These are phyloP conservation scores for Hapsidospora chrysogenum DNA, from an alignment of 495 filamentous ascomycete genomes.

Conservation along the genomic window DNA sequence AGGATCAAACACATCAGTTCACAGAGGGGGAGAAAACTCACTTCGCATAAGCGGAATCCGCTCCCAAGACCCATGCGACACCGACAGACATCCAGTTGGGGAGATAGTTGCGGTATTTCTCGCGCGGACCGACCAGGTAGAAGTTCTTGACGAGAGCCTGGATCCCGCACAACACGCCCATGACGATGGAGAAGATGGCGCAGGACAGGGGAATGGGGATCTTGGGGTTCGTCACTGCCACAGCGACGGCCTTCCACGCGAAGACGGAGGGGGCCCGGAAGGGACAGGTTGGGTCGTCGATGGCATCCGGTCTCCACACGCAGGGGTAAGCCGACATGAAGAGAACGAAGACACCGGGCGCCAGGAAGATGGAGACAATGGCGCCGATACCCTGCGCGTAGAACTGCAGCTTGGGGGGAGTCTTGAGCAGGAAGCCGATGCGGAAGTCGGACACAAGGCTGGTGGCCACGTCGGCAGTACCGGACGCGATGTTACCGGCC, in stretches of 20 bases:
- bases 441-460: constrained; percentile 35
- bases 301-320: constrained; percentile 10
- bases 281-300: constrained; percentile 14
- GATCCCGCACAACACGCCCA: constrained; percentile 29
- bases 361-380: constrained; percentile 37
- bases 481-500: constrained; percentile 35
- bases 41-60: constrained; percentile 1
- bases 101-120: constrained; percentile 38
- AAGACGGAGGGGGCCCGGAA: constrained; percentile 43
- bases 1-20: too few species aligned
- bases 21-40: neutral
- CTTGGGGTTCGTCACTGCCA: constrained; percentile 42
- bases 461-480: constrained; percentile 34
- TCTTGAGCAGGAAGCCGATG: constrained; percentile 41
- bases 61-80: constrained; percentile 40
- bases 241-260: constrained; percentile 48
- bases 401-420: constrained; percentile 41
- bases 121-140: constrained; percentile 26
- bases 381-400: constrained; percentile 38
- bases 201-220: constrained; percentile 38
- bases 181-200: constrained; percentile 38
- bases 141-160: constrained; percentile 41
- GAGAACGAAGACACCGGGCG: constrained; percentile 39
- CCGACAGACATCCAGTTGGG: constrained; percentile 55
- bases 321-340: constrained; percentile 44